A percentile compares a stretch with the other conserved stretches of the same genome.
Conservation (phyloP, 169 alveolate species). For the Eimeria falciformis region DNA sequence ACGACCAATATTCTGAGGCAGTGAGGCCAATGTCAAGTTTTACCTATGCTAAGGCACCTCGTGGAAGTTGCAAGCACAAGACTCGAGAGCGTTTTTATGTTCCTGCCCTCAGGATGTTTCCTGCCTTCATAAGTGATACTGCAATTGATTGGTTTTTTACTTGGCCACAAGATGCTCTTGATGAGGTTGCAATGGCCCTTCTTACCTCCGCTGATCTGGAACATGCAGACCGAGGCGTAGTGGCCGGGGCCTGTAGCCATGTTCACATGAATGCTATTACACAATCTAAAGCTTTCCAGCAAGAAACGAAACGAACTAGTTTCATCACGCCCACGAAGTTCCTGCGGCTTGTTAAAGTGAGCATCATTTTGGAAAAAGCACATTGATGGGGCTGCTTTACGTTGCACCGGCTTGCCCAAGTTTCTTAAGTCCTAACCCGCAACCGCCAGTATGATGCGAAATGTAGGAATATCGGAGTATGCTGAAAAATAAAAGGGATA, state of each 20-base stretch:
- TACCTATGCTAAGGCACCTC: too few species aligned
- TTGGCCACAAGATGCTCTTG: conserved; percentile 97
- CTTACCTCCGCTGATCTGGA: conserved; percentile 84
- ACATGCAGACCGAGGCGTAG: conserved; percentile 84
- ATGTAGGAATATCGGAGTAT: conserved; percentile 38
- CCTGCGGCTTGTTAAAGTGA: conserved; percentile 90
- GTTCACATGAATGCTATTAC: conserved; percentile 90
- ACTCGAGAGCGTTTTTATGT: not conserved
- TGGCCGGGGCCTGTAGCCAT: conserved; percentile 90
- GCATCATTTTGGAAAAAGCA: not conserved
- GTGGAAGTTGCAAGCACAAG: too few species aligned
- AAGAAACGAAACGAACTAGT: conserved; percentile 91
- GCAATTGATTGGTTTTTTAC: conserved; percentile 96
- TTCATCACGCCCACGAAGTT: conserved; percentile 96
- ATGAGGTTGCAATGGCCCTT: conserved; percentile 94
- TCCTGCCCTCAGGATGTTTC: conserved; percentile 80
- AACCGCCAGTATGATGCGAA: too few species aligned
- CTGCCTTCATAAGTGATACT: conserved; percentile 95
- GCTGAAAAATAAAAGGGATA: conserved; percentile 88
- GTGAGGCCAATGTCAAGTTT: too few species aligned
- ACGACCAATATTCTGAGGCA: too few species aligned
- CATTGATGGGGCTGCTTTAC: too few species aligned
- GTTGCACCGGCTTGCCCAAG: not conserved
- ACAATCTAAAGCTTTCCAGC: conserved; percentile 85
- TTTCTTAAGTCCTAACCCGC: too few species aligned